Evolutionary conservation across 139 green algal genomes (phyloP).

Genomic region (Marvania coccoides): DNA sequence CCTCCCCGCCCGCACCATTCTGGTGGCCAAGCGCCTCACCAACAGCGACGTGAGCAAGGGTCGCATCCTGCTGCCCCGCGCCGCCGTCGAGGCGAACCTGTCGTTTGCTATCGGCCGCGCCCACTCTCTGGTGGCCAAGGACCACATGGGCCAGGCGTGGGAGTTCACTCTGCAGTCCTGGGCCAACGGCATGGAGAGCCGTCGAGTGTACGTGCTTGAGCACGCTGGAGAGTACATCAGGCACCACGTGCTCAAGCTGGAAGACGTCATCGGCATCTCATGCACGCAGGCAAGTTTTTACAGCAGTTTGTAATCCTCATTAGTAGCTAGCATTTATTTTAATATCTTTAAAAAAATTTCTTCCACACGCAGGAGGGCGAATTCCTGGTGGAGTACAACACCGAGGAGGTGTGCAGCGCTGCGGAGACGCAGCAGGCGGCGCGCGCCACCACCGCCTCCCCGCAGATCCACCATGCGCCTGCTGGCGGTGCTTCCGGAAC

Average conservation of each 20-base stretch:
- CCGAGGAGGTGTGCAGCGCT: constrained; percentile 27
- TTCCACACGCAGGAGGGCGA: constrained; percentile 20
- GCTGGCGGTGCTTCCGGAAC: too few relatives aligned
- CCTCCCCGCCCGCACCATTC: constrained; percentile 37
- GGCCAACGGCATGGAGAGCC: constrained; percentile 64
- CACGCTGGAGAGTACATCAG: constrained; percentile 39
- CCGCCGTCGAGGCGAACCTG: constrained; percentile 43
- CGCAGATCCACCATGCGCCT: neutral
- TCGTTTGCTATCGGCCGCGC: constrained; percentile 32
- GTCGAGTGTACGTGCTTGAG: constrained; percentile 71
- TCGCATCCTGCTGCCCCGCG: constrained; percentile 40
- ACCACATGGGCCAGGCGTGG: constrained; percentile 29
- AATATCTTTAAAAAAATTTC: too few relatives aligned
- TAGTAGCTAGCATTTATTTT: too few relatives aligned
- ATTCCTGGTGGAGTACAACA: constrained; percentile 37
- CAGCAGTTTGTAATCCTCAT: too few relatives aligned
- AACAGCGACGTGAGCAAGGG: constrained; percentile 55
- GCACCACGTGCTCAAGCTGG: constrained; percentile 32
- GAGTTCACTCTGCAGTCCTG: constrained; percentile 58
- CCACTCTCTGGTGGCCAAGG: constrained; percentile 30
- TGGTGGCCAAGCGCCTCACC: constrained; percentile 70
- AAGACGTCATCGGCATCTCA: constrained; percentile 57
- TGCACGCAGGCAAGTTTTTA: constrained; percentile 3
- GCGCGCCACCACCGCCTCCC: neutral
- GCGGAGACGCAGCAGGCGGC: constrained; percentile 26